Evolutionary conservation across 2,329 filamentous ascomycete genomes (phyloP).

Genomic region (Westerdykella ornata): DNA sequence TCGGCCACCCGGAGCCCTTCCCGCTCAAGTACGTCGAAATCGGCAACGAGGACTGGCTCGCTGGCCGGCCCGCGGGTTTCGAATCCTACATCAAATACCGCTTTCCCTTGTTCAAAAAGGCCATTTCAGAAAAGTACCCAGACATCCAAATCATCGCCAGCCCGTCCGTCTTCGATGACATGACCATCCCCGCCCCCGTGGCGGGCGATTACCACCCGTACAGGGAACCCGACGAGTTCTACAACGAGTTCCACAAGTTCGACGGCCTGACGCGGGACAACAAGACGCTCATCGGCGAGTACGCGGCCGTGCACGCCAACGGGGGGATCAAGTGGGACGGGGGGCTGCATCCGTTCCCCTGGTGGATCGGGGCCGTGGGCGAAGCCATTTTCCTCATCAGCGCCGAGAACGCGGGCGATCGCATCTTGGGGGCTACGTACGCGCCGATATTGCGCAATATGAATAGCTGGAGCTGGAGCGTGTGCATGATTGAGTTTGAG

Average conservation of each 20-base stretch:
- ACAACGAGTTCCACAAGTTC: constrained; percentile 39
- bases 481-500: constrained; percentile 28
- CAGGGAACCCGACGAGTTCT: constrained; percentile 39
- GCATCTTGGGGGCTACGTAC: constrained; percentile 49
- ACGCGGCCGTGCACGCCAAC: constrained; percentile 30
- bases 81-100: constrained; percentile 28
- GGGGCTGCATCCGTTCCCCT: constrained; percentile 17
- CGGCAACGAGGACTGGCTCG: constrained; percentile 37
- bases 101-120: constrained; percentile 29
- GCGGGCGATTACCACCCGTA: constrained; percentile 41
- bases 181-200: constrained; percentile 30
- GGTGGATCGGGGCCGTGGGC: constrained; percentile 52
- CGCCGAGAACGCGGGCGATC: constrained; percentile 56
- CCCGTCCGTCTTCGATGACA: constrained; percentile 26
- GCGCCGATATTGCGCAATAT: constrained; percentile 30
- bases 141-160: constrained; percentile 32
- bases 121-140: constrained; percentile 30
- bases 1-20: constrained; percentile 35
- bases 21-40: constrained; percentile 36
- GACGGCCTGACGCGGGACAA: constrained; percentile 36
- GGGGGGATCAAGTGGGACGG: constrained; percentile 25
- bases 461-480: constrained; percentile 30
- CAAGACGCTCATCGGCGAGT: constrained; percentile 31
- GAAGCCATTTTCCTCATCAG: constrained; percentile 61
- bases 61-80: constrained; percentile 24